Evolutionary conservation across 805 yeast species (phyloP).

Genomic region (Komagataella pseudopastoris): DNA sequence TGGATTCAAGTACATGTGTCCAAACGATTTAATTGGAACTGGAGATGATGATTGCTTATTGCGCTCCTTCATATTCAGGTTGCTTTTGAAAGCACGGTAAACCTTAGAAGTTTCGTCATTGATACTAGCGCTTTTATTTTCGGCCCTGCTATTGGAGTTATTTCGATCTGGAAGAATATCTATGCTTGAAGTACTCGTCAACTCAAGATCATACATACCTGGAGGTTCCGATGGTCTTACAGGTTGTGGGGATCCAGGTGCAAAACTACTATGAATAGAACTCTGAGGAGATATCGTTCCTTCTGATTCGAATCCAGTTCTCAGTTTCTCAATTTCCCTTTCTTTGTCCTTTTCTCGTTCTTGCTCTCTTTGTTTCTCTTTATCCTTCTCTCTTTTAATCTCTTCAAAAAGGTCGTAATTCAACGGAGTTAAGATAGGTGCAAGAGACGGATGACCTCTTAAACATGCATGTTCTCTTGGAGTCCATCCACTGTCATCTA

Average conservation of each 20-base stretch:
- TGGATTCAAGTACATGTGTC: conserved; percentile 57
- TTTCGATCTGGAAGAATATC: neutral
- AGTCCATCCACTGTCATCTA: conserved; percentile 88
- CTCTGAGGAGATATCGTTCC: neutral
- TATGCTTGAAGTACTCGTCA: neutral
- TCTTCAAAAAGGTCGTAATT: conserved; percentile 20
- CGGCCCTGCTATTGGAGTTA: neutral
- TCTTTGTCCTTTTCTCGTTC: neutral
- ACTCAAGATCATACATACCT: neutral
- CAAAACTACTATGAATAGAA: neutral
- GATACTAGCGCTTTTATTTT: neutral
- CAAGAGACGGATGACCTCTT: conserved; percentile 70
- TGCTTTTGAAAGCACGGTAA: neutral
- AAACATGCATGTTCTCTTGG: conserved; percentile 95
- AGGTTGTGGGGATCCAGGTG: neutral
- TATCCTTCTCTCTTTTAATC: neutral
- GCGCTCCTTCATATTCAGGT: conserved; percentile 5
- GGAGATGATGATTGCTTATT: conserved; percentile 12
- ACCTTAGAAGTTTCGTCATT: neutral
- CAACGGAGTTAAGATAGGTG: conserved; percentile 43
- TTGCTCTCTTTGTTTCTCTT: neutral
- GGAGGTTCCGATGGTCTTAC: neutral
- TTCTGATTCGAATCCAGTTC: neutral
- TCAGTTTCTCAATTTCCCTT: neutral
- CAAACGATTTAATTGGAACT: conserved; percentile 69